Evolutionary conservation across 2,329 filamentous ascomycete species (phyloP), one percentile per base, ranked within the genome.

Genomic region (Nothopassalora personata): DNA sequence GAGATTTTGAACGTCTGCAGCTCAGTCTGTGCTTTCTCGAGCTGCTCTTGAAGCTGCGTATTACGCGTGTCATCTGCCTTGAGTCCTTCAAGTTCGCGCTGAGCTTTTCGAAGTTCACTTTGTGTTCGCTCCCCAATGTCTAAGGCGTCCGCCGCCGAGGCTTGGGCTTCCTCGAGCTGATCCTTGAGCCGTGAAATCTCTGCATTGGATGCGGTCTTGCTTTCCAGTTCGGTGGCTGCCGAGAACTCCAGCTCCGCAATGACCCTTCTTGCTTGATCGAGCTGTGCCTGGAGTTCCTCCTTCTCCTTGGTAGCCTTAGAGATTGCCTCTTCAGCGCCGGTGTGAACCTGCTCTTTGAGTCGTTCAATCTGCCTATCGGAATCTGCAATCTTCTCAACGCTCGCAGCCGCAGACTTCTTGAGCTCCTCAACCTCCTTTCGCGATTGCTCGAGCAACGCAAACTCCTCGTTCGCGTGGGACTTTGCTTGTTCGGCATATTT

Each of bases 331-430:
- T n/a, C 47, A 18, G 33, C 19, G 7, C 43, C 23, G 43, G 57
- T 27, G 9, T 28, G 45, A 11, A 55, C 30, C 39, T 56, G 28
- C 18, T 57, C 15, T 7, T 43, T n/a, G 15, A 43, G 27, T 19
- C 27, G 30, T 30, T 51, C 49, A 30, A 51, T 34, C 8, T 51
- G 49, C 7, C 15, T 10, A 34, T 19, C 30, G 5, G 27, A 31
- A 15, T 19, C 30, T 19, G 27, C 31, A 8, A 54, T 34, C 19
- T 56, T 48, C 19, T 58, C 54, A 10, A 49, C 55, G 23, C 39
- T 55, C 11, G 49, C 43, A 27, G 45, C 45, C 6, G 53, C 56
- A 18, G 63, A 59, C 5, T 53, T 19, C 55, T 47, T 57, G 13
- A 53, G 33, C 34, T 52, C 47, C 11, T 57, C 36, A 7, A 47